Percentiles rank a stretch among this genome's conserved stretches.
phyloP scores from a whole-genome alignment of 164 flowering plant species.

The Pachysandra terminalis region DNA sequence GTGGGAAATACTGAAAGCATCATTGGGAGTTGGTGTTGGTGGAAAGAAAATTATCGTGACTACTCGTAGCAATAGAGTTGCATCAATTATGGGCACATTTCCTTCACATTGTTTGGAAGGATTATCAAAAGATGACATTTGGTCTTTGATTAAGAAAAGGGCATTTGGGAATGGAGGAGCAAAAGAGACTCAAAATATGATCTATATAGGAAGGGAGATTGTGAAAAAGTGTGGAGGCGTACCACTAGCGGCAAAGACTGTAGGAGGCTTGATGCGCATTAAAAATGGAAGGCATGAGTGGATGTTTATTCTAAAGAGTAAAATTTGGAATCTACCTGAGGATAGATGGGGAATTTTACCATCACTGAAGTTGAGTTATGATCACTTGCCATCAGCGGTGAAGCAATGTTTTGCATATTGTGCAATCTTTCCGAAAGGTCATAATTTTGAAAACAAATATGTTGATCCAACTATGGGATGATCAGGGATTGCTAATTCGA shows the following conservation, averaged over 20 bases:
- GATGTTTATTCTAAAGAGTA: not conserved
- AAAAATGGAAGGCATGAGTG: not conserved
- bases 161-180: not conserved
- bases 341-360: not conserved
- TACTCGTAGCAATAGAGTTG: too few species aligned
- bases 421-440: not conserved
- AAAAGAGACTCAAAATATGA: not conserved
- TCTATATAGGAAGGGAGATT: slow-evolving; percentile 3
- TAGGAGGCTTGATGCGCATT: slow-evolving; percentile 3
- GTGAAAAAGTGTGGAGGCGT: slow-evolving; percentile 14
- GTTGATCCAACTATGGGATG: not conserved
- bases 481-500: not conserved
- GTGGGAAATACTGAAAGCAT: too few species aligned
- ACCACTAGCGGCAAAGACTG: slow-evolving; percentile 5
- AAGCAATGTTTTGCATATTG: slow-evolving; percentile 11
- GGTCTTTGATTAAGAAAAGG: not conserved
- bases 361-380: slow-evolving; percentile 3
- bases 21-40: too few species aligned
- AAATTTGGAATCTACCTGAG: not conserved
- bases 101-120: too few species aligned
- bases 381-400: not conserved
- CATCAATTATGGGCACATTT: too few species aligned
- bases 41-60: too few species aligned
- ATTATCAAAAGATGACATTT: too few species aligned
- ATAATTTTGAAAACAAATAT: not conserved